A percentile compares a stretch with the other conserved stretches of the same genome.
phyloP scores from a whole-genome alignment of 805 yeast genomes.

The Metschnikowia henanensis region DNA sequence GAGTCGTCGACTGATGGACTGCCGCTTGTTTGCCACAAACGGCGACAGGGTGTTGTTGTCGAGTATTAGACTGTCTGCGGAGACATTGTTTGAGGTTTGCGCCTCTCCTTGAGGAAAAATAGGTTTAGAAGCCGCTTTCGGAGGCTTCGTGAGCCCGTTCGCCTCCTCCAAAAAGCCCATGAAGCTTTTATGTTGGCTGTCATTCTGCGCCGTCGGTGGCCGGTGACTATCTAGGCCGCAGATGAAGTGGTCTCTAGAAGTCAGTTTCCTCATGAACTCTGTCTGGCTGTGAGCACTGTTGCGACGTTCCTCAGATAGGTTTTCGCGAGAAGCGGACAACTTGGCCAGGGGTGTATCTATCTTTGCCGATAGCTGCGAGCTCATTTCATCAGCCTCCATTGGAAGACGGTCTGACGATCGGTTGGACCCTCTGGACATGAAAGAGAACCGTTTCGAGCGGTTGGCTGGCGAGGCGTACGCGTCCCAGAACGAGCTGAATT shows the following conservation, averaged over 20 bases:
- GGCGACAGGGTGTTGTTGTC: neutral
- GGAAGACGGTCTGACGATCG: slow-evolving; percentile 8
- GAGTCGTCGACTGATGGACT: slow-evolving; percentile 12
- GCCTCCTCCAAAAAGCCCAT: slow-evolving; percentile 1
- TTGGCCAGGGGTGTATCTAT: neutral
- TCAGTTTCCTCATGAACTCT: neutral
- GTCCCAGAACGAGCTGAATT: slow-evolving; percentile 21
- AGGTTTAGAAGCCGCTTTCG: neutral
- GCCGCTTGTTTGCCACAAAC: neutral
- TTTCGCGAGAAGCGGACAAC: neutral
- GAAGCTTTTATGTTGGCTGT: slow-evolving; percentile 9
- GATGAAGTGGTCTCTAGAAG: neutral
- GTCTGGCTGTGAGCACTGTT: neutral
- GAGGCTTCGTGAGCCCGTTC: neutral
- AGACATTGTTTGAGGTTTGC: neutral
- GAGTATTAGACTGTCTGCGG: neutral
- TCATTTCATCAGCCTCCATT: neutral
- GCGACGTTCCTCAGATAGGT: neutral
- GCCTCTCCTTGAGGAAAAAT: neutral
- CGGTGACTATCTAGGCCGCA: neutral
- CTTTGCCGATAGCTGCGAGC: slow-evolving; percentile 3
- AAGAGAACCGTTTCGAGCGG: slow-evolving; percentile 21
- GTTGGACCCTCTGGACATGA: slow-evolving; percentile 10
- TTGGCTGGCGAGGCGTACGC: slow-evolving; percentile 20
- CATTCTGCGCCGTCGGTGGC: neutral